A percentile compares a stretch with the other conserved stretches of the same genome.
Evolutionary conservation across 1,284 basidiomycete genomes (phyloP).

Genomic region (Cryptococcus neoformans): DNA sequence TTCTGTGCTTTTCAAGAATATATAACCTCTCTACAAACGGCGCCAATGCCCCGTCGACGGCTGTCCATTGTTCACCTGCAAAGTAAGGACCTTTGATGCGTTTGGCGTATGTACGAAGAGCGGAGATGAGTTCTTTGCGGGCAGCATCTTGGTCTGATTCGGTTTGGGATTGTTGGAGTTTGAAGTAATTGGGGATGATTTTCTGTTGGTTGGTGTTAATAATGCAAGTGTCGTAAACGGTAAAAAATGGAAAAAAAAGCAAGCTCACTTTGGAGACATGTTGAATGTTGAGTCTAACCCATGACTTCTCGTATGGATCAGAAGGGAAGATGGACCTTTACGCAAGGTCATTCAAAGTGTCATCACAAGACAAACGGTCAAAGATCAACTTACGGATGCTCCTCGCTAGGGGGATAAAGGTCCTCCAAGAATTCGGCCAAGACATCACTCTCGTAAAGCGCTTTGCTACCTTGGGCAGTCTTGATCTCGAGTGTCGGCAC

Average conservation of each 20-base stretch:
- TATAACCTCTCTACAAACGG: conserved; percentile 24
- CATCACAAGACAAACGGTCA: neutral
- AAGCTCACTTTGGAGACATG: conserved; percentile 20
- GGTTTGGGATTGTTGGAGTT: conserved; percentile 19
- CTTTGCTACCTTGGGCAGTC: conserved; percentile 6
- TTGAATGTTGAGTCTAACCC: conserved; percentile 22
- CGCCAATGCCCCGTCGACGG: conserved; percentile 18
- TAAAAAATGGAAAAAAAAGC: neutral
- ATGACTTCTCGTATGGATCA: conserved; percentile 18
- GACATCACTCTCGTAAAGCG: conserved; percentile 20
- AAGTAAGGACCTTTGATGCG: conserved; percentile 21
- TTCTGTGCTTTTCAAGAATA: conserved; percentile 17
- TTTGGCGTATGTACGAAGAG: conserved; percentile 10
- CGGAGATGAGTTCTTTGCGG: conserved; percentile 13
- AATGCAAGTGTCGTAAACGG: no score
- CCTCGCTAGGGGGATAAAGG: conserved; percentile 12
- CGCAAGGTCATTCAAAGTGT: neutral
- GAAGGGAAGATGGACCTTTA: conserved; percentile 17
- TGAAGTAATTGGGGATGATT: conserved; percentile 24
- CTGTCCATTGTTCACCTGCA: conserved; percentile 20
- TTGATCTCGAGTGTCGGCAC: conserved; percentile 19
- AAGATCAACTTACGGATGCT: conserved; percentile 18
- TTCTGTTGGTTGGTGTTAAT: conserved; percentile 10
- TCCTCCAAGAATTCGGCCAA: conserved; percentile 22
- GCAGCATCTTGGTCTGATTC: conserved; percentile 11